Base-by-base conservation (phyloP, 2,329 filamentous ascomycete species). In the Kalaharituber pfeilii region DNA sequence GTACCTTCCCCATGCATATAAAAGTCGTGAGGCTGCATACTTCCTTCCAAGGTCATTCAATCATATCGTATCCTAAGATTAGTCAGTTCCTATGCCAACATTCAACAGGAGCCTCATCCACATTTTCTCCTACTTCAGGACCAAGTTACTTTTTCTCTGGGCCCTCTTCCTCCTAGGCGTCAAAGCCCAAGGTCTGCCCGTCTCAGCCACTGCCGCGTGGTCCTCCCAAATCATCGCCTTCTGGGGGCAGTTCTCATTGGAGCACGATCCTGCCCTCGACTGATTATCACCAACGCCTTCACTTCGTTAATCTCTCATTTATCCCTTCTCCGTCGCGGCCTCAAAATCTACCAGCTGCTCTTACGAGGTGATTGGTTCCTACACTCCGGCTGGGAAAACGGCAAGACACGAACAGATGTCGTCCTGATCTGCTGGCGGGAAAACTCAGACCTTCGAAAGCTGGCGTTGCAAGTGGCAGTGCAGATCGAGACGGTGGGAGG, bases 141-240 rank as follows among this genome's bases (percentile, higher is more conserved):
- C 29, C 29, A 8, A n/a, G 8, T n/a, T 33, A 8, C 29, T 33
- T 33, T n/a, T 33, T n/a, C 29, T 33, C 8, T n/a, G 8, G 8
- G n/a, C 8, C 29, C 29, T 33, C 29, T 33, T 33, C 29, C 29
- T n/a, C 29, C 8, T 8, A 8, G 8, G 8, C 29, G 8, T n/a
- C 5, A 26, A 51, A 11, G 49, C 49, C 29, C 49, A 51, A 51
- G 49, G 49, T 11, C 20, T 51, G 18, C 15, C 49, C 6, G 49
- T 13, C n/a, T 30, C 49, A 13, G 25, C 27, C 27, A 51, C 49
- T 18, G 49, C 49, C 18, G 22, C 49, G 11, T 51, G 49, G 49
- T 51, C 49, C 18, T 51, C 49, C 3, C 49, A 51, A 29, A 51
- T 51, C 15, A 28, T 51, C 22, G 49, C 49, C 11, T 51, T 51